Percentiles rank a stretch among this genome's conserved stretches.
These are phyloP conservation scores for Leccinum rimulosum DNA, from an alignment of 768 basidiomycete genomes.

Conservation along the genomic window DNA sequence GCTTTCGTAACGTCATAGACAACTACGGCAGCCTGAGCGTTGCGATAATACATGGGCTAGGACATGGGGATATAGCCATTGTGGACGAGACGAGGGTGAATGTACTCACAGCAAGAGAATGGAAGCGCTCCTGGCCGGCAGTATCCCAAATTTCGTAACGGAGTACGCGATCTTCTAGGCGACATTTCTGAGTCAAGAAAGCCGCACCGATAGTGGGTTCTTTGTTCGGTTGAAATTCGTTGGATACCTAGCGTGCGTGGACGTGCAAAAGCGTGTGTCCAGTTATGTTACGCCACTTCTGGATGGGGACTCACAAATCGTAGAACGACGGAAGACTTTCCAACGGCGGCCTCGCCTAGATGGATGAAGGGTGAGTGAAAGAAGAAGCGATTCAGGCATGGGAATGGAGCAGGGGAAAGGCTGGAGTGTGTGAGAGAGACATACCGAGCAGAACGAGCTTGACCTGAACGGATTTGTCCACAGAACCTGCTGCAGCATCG, in stretches of 20 bases:
- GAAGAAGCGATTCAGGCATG: neutral
- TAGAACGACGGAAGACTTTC: conserved; percentile 97
- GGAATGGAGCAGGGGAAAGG: neutral
- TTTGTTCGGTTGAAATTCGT: conserved; percentile 99
- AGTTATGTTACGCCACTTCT: conserved; percentile 11
- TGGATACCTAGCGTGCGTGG: conserved; percentile 61
- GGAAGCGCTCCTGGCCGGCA: conserved; percentile 94
- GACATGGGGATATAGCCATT: conserved; percentile 7
- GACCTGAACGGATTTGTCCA: conserved; percentile 93
- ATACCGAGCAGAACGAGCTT: conserved; percentile 94
- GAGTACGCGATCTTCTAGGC: conserved; percentile 88
- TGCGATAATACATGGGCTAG: conserved; percentile 98
- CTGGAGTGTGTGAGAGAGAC: conserved; percentile 20
- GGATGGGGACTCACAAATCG: conserved; percentile 71
- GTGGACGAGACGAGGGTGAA: neutral
- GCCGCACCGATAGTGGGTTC: conserved; percentile 98
- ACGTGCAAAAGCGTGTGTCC: neutral
- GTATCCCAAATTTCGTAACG: conserved; percentile 99
- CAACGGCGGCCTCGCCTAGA: conserved; percentile 95
- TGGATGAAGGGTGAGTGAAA: neutral
- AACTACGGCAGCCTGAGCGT: conserved; percentile 96
- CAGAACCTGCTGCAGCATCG: conserved; percentile 69
- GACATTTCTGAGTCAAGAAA: conserved; percentile 93
- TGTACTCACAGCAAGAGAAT: conserved; percentile 83
- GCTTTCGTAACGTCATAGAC: conserved; percentile 98